Evolutionary conservation across 805 yeast species (phyloP).

Genomic region (Lachancea mirantina): DNA sequence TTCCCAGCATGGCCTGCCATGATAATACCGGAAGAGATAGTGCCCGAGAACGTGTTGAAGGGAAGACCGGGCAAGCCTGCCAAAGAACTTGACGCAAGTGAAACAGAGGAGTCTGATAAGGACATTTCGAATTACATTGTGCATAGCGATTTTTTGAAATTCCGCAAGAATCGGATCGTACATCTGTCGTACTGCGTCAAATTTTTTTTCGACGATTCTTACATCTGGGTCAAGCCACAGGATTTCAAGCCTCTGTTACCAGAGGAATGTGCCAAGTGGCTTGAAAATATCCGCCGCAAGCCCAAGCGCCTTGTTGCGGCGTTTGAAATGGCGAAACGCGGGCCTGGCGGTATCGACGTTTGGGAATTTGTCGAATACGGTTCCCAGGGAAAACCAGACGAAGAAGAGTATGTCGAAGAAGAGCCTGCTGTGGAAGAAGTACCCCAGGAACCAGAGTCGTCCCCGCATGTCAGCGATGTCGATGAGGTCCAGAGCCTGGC

Average conservation of each 20-base stretch:
- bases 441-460: slow-evolving; percentile 15
- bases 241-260: slow-evolving; percentile 19
- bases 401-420: slow-evolving; percentile 27
- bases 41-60: slow-evolving; percentile 50
- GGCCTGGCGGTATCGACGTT: slow-evolving; percentile 26
- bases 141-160: slow-evolving; percentile 22
- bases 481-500: slow-evolving; percentile 22
- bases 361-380: slow-evolving; percentile 33
- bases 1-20: slow-evolving; percentile 91
- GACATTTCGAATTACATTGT: slow-evolving; percentile 16
- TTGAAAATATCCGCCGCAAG: slow-evolving; percentile 39
- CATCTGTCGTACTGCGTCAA: slow-evolving; percentile 27
- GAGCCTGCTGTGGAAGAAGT: slow-evolving; percentile 29
- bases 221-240: slow-evolving; percentile 27
- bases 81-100: slow-evolving; percentile 10
- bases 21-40: slow-evolving; percentile 52
- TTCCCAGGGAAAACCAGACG: slow-evolving; percentile 25
- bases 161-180: slow-evolving; percentile 16
- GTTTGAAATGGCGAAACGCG: slow-evolving; percentile 44
- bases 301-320: slow-evolving; percentile 41
- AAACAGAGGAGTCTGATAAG: slow-evolving; percentile 10
- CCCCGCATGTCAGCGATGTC: slow-evolving; percentile 5
- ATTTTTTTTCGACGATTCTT: slow-evolving; percentile 30
- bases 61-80: slow-evolving; percentile 7
- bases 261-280: slow-evolving; percentile 22